These are phyloP conservation scores for Leavenworthia alabamica DNA, from an alignment of 345 rosid genomes.

Conservation along the genomic window DNA sequence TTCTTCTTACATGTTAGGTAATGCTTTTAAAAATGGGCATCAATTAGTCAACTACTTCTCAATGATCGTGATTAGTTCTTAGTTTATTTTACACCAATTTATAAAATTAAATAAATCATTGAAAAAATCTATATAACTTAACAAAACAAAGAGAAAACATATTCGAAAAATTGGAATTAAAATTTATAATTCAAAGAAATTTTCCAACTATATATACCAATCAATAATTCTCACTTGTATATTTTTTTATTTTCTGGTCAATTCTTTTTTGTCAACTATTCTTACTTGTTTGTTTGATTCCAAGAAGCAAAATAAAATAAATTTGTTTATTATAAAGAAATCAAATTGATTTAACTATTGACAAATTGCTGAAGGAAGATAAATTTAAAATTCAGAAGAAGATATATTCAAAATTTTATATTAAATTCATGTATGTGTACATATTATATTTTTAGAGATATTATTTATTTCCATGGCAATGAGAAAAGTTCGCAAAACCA, in stretches of 20 bases:
- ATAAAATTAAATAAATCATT: background rate
- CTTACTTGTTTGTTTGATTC: background rate
- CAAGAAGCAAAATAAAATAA: background rate
- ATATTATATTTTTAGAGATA: background rate
- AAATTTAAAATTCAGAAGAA: background rate
- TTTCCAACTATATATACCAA: background rate
- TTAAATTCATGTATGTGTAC: background rate
- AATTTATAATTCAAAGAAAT: background rate
- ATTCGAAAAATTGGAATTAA: too few relatives aligned
- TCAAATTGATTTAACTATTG: background rate
- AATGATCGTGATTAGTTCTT: background rate
- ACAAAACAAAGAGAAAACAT: background rate
- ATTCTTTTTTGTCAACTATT: background rate
- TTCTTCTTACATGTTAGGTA: constrained; percentile 19
- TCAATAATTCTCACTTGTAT: background rate
- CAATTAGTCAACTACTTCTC: constrained; percentile 9
- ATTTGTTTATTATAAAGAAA: background rate
- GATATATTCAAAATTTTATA: background rate
- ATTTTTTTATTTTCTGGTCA: background rate
- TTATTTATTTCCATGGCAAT: background rate
- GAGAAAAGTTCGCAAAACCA: background rate
- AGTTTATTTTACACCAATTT: background rate
- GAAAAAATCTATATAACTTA: background rate
- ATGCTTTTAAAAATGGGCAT: constrained; percentile 4
- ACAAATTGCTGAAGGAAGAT: background rate